Base-by-base conservation (phyloP, 495 filamentous ascomycete species). In the Parathielavia appendiculata region DNA sequence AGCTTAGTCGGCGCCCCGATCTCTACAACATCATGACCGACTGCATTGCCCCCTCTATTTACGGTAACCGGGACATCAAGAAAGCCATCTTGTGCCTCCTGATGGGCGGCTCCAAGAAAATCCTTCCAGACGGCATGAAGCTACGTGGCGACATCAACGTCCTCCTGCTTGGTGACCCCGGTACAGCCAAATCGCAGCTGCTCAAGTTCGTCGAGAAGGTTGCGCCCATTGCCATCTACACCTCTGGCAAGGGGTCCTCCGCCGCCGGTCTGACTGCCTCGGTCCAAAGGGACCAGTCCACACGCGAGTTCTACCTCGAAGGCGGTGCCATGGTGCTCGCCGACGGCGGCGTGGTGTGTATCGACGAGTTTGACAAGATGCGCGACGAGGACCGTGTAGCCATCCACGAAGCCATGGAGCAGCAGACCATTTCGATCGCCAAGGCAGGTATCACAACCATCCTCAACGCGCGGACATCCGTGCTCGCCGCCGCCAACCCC, bases 351-450 rank as follows among this genome's bases (percentile, higher is more conserved):
- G 95, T 97, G 9, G 95, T 97, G 20, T 99, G 95, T 75, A 99
- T 99, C 72, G 95, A 99, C 69, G 95, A 99, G 73, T 99, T 99
- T 71, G 95, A 99, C 76, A 99, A 99, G 78, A 99, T 99, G 95
- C 83, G 95, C 57, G 95, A 99, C 71, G 95, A 99, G 72, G 95
- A 99, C 63, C 84, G 95, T 62, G 95, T 99, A 20, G 95, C 95
- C 10, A 99, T 99, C 71, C 95, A 99, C 79, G 95, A 99, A 81
- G 95, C 95, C 57, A 99, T 99, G 95, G 95, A 99, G 68, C 95
- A 99, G 73, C 95, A 99, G 73, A 99, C 95, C 8, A 99, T 99
- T 57, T 99, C 95, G 11, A 97, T 99, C 66, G 95, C 95, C 61
- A 99, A 99, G 73, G 95, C 95, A 5, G 95, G 95, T 66, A 97